Conservation (phyloP, 139 green algal genomes). For the Coccomyxa sp. region DNA sequence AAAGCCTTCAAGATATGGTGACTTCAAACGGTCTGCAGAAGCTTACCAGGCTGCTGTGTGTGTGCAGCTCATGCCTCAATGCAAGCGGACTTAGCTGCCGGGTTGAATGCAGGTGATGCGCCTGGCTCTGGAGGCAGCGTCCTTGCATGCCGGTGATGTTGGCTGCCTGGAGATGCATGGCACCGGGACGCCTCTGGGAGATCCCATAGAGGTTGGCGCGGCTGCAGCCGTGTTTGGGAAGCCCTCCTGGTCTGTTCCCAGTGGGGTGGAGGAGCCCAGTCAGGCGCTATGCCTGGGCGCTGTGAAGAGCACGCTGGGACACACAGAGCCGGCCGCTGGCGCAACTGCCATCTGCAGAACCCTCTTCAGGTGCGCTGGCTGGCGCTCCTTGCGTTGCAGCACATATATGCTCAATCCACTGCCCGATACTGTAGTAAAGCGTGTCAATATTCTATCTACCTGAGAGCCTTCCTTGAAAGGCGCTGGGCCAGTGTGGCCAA, state of each 20-base stretch:
- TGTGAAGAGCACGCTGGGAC: conserved; percentile 73
- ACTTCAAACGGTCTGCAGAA: no score
- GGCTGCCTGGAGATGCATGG: conserved; percentile 62
- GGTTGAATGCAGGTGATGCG: conserved; percentile 41
- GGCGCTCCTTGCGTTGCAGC: neutral
- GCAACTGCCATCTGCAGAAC: conserved; percentile 43
- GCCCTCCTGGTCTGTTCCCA: no score
- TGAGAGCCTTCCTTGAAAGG: no score
- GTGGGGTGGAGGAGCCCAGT: no score
- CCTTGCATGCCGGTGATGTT: conserved; percentile 19
- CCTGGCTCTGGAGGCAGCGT: conserved; percentile 44
- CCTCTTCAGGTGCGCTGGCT: conserved; percentile 1
- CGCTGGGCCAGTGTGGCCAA: no score
- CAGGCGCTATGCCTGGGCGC: conserved; percentile 48
- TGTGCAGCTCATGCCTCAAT: neutral
- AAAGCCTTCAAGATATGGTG: no score
- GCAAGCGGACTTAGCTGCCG: neutral
- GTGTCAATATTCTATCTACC: no score
- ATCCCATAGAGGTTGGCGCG: conserved; percentile 81
- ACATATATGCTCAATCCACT: no score
- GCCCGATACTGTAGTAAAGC: no score
- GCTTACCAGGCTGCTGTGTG: no score
- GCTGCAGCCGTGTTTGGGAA: conserved; percentile 14
- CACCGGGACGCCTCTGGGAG: conserved; percentile 79
- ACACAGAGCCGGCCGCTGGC: conserved; percentile 84